These are phyloP conservation scores for Emmonsia crescens DNA, from an alignment of 2,329 filamentous ascomycete species.

Conservation along the genomic window DNA sequence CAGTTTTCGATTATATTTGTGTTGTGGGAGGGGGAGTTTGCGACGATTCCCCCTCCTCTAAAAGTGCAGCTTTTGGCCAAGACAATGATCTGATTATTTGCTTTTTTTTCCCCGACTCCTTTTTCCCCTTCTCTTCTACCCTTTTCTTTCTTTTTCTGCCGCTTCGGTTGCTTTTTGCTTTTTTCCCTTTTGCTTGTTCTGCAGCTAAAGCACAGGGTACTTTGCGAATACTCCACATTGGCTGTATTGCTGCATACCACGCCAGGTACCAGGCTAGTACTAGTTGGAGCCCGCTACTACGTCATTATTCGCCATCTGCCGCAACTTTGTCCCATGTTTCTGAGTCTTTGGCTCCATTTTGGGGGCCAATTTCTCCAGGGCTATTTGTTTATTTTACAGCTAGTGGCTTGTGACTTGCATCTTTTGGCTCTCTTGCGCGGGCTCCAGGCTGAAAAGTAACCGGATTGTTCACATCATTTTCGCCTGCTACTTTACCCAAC, in stretches of 20 bases:
- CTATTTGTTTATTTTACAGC: neutral
- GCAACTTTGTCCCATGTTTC: neutral
- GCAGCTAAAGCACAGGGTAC: neutral
- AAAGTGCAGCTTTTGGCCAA: neutral
- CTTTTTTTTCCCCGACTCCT: neutral
- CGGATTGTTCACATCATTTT: neutral
- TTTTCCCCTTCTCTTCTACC: neutral
- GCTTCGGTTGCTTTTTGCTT: neutral
- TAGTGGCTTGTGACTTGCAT: neutral
- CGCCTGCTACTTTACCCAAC: neutral
- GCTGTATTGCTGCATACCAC: neutral
- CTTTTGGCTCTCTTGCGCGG: neutral
- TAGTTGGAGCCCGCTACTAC: neutral
- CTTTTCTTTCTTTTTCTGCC: neutral
- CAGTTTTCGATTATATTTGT: too few relatives aligned
- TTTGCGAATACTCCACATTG: neutral
- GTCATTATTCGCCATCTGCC: slow-evolving; percentile 4
- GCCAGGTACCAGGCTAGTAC: slow-evolving; percentile 1
- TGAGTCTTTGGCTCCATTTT: neutral
- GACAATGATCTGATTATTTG: neutral
- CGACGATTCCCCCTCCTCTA: neutral
- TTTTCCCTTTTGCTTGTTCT: neutral
- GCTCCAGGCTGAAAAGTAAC: neutral
- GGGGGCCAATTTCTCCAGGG: neutral
- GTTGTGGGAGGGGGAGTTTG: too few relatives aligned